Percentiles rank a stretch among this genome's conserved stretches.
Conservation (phyloP, 495 filamentous ascomycete species). For the Saxophila tyrrhenica region DNA sequence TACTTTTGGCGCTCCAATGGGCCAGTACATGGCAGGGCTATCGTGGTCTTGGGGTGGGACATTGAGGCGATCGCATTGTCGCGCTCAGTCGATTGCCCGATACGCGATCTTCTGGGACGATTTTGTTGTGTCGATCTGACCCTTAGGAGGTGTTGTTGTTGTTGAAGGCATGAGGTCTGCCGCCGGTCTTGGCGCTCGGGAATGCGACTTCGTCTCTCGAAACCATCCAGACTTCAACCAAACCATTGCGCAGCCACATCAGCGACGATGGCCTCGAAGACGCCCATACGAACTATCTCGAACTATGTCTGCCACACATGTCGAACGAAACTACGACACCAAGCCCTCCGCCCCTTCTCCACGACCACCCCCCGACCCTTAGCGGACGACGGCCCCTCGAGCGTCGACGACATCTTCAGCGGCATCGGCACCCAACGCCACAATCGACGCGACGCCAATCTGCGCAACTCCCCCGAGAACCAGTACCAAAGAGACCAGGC, state of each 20-base stretch:
- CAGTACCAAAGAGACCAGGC: background rate
- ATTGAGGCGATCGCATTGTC: background rate
- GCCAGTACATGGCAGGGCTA: slow-evolving; percentile 82
- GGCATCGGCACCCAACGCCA: background rate
- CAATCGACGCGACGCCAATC: background rate
- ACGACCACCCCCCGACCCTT: slow-evolving; percentile 1
- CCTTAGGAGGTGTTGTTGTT: too few species aligned
- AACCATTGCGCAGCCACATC: background rate
- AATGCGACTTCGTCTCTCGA: too few species aligned
- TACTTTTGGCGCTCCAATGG: slow-evolving; percentile 77
- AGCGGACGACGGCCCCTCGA: background rate
- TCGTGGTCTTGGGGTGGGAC: background rate
- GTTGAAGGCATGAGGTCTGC: too few species aligned
- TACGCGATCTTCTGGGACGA: too few species aligned
- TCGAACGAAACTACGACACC: background rate
- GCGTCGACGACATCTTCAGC: background rate
- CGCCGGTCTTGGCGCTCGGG: background rate
- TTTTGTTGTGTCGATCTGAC: background rate
- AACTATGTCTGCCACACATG: background rate
- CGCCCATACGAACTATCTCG: background rate
- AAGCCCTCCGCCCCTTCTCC: slow-evolving; percentile 2
- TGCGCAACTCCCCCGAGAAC: background rate
- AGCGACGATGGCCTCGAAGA: background rate
- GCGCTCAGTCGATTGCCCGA: too few species aligned
- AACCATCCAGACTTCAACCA: too few species aligned